These are phyloP conservation scores for Hortiboletus flavorubellus DNA, from an alignment of 768 basidiomycete species.

Conservation along the genomic window DNA sequence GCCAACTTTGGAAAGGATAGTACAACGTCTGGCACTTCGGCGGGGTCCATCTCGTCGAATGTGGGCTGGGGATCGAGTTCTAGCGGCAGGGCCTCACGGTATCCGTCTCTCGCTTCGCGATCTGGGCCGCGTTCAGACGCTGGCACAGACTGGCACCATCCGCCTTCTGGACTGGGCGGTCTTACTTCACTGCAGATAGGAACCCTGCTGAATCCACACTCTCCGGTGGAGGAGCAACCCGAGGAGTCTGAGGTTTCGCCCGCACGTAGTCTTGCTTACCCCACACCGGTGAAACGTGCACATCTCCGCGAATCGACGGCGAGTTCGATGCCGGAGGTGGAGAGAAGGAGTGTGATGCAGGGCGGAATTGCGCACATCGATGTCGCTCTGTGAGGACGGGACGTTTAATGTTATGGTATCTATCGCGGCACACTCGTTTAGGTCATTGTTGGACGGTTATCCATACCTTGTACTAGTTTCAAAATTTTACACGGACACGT, in stretches of 20 bases:
- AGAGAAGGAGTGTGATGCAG: constrained; percentile 18
- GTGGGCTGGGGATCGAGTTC: constrained; percentile 12
- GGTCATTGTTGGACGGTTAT: too few species aligned
- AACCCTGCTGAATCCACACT: constrained; percentile 21
- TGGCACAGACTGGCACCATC: constrained; percentile 24
- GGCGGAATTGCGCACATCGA: constrained; percentile 28
- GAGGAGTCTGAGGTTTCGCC: background rate
- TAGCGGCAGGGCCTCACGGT: constrained; percentile 22
- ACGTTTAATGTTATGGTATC: constrained; percentile 18
- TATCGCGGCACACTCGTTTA: background rate
- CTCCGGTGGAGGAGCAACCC: constrained; percentile 13
- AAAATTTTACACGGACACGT: constrained; percentile 1
- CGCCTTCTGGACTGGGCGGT: constrained; percentile 22
- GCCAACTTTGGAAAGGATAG: constrained; percentile 23
- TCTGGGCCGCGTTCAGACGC: constrained; percentile 11
- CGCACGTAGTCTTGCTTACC: background rate
- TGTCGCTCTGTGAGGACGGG: constrained; percentile 15
- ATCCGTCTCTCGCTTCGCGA: constrained; percentile 24
- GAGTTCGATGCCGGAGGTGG: constrained; percentile 22
- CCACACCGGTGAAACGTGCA: constrained; percentile 12
- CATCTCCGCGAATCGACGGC: constrained; percentile 19
- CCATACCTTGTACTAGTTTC: too few species aligned
- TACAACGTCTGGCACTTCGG: constrained; percentile 10
- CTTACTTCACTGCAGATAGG: constrained; percentile 14
- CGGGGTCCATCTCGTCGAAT: constrained; percentile 17